These are phyloP conservation scores for Exophiala viscosa DNA, from an alignment of 2,329 filamentous ascomycete genomes.

Conservation along the genomic window DNA sequence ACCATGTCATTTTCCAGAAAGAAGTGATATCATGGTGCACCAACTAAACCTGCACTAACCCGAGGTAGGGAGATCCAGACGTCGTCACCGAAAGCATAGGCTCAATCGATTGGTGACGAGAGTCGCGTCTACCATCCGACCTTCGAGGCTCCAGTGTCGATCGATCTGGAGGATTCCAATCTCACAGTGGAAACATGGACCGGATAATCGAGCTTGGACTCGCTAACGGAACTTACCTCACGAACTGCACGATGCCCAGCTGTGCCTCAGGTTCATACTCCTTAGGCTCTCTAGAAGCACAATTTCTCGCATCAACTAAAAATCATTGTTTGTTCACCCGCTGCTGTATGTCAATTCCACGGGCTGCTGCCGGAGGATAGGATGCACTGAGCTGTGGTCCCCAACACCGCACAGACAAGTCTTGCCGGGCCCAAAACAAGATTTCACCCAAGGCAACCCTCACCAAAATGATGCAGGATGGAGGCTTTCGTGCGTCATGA, in stretches of 20 bases:
- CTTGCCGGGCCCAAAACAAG: neutral
- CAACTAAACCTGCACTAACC: neutral
- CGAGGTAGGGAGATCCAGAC: neutral
- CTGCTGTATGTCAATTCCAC: too few relatives aligned
- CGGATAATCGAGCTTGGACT: too few relatives aligned
- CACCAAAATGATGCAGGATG: too few relatives aligned
- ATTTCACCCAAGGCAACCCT: neutral
- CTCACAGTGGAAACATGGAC: neutral
- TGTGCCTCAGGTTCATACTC: too few relatives aligned
- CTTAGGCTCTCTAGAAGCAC: too few relatives aligned
- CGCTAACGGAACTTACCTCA: too few relatives aligned
- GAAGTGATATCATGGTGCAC: neutral
- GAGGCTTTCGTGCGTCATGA: neutral
- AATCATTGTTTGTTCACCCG: too few relatives aligned
- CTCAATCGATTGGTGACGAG: conserved; percentile 1
- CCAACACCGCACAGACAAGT: neutral
- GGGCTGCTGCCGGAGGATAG: too few relatives aligned
- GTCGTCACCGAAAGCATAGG: neutral
- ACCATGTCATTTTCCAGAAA: neutral
- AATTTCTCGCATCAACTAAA: too few relatives aligned
- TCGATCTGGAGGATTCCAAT: conserved; percentile 1
- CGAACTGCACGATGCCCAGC: too few relatives aligned
- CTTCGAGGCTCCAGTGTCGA: neutral
- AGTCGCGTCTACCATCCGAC: neutral
- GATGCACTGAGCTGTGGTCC: too few relatives aligned